Evolutionary conservation across 78 protist species (phyloP).

Genomic region (Bodo saltans): DNA sequence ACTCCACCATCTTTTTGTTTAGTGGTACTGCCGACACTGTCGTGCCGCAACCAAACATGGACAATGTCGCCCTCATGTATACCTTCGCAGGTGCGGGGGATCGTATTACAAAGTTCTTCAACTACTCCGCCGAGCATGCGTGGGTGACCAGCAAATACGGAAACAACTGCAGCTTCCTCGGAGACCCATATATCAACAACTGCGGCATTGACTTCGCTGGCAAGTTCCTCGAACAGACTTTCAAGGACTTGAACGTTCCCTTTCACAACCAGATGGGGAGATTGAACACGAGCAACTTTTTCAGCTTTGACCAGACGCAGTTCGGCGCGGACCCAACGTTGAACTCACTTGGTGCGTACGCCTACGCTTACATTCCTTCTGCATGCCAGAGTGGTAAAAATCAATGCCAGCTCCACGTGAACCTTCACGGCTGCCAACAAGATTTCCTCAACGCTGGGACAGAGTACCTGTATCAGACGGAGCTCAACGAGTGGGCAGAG

Average conservation of each 20-base stretch:
- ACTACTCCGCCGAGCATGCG: constrained; percentile 34
- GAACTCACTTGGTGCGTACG: neutral
- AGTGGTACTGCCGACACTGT: neutral
- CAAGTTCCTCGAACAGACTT: neutral
- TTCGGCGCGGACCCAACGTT: neutral
- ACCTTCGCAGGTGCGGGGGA: neutral
- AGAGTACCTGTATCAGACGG: constrained; percentile 15
- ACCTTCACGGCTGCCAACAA: constrained; percentile 48
- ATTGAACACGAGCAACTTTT: neutral
- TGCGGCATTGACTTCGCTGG: constrained; percentile 45
- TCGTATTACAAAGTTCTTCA: constrained; percentile 1
- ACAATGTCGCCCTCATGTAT: neutral
- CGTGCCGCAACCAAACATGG: neutral
- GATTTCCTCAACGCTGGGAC: neutral
- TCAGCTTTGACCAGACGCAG: neutral
- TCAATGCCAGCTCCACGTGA: constrained; percentile 36
- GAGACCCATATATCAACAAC: constrained; percentile 40
- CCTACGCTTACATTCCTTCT: neutral
- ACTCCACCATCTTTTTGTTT: neutral
- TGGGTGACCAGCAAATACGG: constrained; percentile 11
- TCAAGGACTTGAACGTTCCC: neutral
- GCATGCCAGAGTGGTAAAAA: neutral
- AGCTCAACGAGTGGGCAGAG: constrained; percentile 45
- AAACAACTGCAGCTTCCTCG: constrained; percentile 23
- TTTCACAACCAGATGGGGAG: neutral